Base-by-base conservation (phyloP, 495 filamentous ascomycete species). In the Monascus purpureus region DNA sequence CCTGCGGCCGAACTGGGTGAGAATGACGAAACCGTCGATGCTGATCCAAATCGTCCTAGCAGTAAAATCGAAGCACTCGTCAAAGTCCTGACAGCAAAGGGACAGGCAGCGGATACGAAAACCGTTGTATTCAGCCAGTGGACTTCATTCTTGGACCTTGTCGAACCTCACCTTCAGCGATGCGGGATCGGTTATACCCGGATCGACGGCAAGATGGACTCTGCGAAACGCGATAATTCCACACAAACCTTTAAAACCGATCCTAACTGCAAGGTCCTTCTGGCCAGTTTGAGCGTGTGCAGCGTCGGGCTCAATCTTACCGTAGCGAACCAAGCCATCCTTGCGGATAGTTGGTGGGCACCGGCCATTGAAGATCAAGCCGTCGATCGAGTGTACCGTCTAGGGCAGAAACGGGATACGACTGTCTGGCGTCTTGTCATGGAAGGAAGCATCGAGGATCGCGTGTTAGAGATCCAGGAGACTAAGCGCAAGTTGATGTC, bases 301-400 rank as follows among this genome's bases (percentile, higher is more conserved):
- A 77, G 73, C 24, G 86, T 96, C 11, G 88, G 88, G 1, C 63
- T 96, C 24, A 95, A 96, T 42, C 72, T 96, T 9, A 80, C 85
- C 0, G 76, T 82, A 0, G 88, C 87, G 1, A 86, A 87, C 34
- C 86, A 87, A 15, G 84, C 90, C 28, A 74, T 94, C 11, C 62
- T 93, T 6, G 68, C 73, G 0, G 87, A 96, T 47, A 77, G 70
- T 27, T 94, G 84, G 87, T 94, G 87, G 84, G 84, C 85, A 2
- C 83, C 85, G 0, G 86, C 84, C 0, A 87, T 93, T 37, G 87
- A 96, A 52, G 85, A 93, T 44, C 87, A 96, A 45, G 87, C 87
- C 16, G 70, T 94, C 2, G 87, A 96, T 47, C 75, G 87, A 1
- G 87, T 94, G 12, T 83, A 94, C 40, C 66, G 87, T 3, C 68